Base-by-base conservation (phyloP, 108 stramenopile genomes). In the Nannochloropsis salina region DNA sequence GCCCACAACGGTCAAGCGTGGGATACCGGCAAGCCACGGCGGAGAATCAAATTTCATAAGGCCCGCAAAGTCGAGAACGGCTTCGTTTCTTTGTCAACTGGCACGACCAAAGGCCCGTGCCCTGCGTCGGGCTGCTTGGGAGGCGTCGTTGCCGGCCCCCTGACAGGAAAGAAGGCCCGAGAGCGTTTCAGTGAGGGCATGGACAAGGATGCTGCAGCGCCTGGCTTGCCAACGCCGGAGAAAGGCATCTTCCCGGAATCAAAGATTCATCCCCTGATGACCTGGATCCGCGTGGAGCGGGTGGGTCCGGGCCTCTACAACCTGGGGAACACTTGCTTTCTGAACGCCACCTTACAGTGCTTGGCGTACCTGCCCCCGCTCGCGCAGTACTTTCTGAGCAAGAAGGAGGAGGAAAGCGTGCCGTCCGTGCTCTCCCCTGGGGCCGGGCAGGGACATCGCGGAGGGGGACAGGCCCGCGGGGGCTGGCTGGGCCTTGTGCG, bases 271-370 rank as follows among this genome's bases (percentile, higher is more conserved):
- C 42, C 82, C 4, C 41, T 44, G 22, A 42, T 90, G 44, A 5
- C 12, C 43, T 91, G 90, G 90, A 12, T 22, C 9, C 12, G 84
- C 79, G 85, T 91, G 42, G 79, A 83, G 9, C 74, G 88, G 21
- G 93, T 95, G 8, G 92, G 92, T 5, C 87, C 91, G 45, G 98
- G 98, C 20, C 90, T 99, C 42, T 80, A 87, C 43, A 99, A 99
- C 86, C 88, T 96, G 15, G 98, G 98, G 83, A 99, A 99, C 85
- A 99, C 96, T 9, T 99, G 98, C 91, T 99, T 96, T 88, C 84
- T 99, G 83, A 99, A 99, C 89, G 92, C 95, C 43, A 96, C 94
- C 9, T 81, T 99, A 18, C 98, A 99, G 85, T 97, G 97, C 87
- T 89, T 99, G 41, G 89, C 92, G 42, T 93, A 97, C 88, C 83